phyloP scores from a whole-genome alignment of 805 yeast genomes.

The Ogataea minuta region DNA sequence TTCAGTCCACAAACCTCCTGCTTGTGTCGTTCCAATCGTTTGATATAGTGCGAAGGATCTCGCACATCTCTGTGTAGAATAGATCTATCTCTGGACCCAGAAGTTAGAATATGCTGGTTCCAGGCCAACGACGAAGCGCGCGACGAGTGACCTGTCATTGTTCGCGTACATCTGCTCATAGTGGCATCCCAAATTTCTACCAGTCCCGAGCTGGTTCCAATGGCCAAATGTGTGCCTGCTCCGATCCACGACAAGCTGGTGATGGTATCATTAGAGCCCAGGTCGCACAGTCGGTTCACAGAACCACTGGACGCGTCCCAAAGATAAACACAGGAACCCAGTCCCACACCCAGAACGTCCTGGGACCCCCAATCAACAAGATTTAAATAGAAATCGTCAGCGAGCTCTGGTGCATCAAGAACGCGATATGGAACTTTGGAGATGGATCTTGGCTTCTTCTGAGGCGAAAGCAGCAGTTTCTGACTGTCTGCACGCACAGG shows the following conservation, averaged over 20 bases:
- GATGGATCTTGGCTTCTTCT: slow-evolving; percentile 72
- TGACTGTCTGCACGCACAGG: slow-evolving; percentile 91
- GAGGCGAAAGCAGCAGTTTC: slow-evolving; percentile 73
- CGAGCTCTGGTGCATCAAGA: slow-evolving; percentile 91
- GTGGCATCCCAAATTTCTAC: slow-evolving; percentile 96
- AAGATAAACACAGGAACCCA: slow-evolving; percentile 81
- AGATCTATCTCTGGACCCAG: slow-evolving; percentile 83
- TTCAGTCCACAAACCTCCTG: slow-evolving; percentile 96
- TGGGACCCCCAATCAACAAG: slow-evolving; percentile 94
- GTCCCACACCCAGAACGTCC: slow-evolving; percentile 85
- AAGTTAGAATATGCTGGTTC: slow-evolving; percentile 85
- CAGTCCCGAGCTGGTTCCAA: slow-evolving; percentile 82
- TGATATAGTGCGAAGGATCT: slow-evolving; percentile 75
- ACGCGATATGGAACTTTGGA: slow-evolving; percentile 89
- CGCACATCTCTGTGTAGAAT: slow-evolving; percentile 92
- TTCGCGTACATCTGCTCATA: slow-evolving; percentile 75
- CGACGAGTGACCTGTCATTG: slow-evolving; percentile 87
- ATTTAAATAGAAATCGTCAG: slow-evolving; percentile 90
- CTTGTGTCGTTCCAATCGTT: slow-evolving; percentile 65
- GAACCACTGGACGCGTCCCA: slow-evolving; percentile 88
- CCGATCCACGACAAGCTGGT: slow-evolving; percentile 93
- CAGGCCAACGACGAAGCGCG: slow-evolving; percentile 89
- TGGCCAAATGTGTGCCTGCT: slow-evolving; percentile 89
- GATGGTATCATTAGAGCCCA: slow-evolving; percentile 62
- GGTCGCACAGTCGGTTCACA: slow-evolving; percentile 76